These are phyloP conservation scores for Penicillium corylophilum DNA, from an alignment of 2,329 filamentous ascomycete species.

Conservation along the genomic window DNA sequence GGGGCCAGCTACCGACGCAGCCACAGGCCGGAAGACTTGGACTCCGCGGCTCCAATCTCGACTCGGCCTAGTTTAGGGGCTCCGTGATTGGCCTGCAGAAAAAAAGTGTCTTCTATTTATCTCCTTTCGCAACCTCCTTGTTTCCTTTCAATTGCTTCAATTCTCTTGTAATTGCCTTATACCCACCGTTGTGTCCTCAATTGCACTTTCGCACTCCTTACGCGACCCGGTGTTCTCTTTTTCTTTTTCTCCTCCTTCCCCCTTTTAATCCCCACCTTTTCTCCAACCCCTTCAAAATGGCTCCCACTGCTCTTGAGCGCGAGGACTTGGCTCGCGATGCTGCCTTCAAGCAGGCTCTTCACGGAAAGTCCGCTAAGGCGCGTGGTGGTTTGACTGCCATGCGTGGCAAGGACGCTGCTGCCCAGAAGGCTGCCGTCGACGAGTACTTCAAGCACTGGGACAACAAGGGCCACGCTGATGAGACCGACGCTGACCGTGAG, in stretches of 20 bases:
- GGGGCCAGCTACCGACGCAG: slow-evolving; percentile 14
- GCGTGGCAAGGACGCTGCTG: slow-evolving; percentile 75
- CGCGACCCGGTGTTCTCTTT: slow-evolving; percentile 11
- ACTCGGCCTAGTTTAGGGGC: slow-evolving; percentile 18
- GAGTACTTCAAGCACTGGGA: slow-evolving; percentile 98
- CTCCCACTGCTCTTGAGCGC: slow-evolving; percentile 64
- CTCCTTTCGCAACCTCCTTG: slow-evolving; percentile 13
- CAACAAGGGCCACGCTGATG: slow-evolving; percentile 72
- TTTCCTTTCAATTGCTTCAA: slow-evolving; percentile 4
- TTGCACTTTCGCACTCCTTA: background rate
- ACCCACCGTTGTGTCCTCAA: background rate
- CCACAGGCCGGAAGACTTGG: slow-evolving; percentile 19
- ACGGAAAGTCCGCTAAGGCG: slow-evolving; percentile 69
- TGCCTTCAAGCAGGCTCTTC: slow-evolving; percentile 84
- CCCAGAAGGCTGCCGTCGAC: slow-evolving; percentile 78
- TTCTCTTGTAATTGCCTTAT: background rate
- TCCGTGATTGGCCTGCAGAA: slow-evolving; percentile 16
- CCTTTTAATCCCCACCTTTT: slow-evolving; percentile 22
- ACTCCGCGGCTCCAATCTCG: background rate
- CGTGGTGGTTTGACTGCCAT: slow-evolving; percentile 77
- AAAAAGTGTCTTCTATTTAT: slow-evolving; percentile 27
- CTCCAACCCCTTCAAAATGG: slow-evolving; percentile 44
- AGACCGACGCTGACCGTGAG: slow-evolving; percentile 80
- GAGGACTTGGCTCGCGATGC: slow-evolving; percentile 86
- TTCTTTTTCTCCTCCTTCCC: slow-evolving; percentile 3